Base-by-base conservation (phyloP, 331 rosid species). In the Malus hybrid region DNA sequence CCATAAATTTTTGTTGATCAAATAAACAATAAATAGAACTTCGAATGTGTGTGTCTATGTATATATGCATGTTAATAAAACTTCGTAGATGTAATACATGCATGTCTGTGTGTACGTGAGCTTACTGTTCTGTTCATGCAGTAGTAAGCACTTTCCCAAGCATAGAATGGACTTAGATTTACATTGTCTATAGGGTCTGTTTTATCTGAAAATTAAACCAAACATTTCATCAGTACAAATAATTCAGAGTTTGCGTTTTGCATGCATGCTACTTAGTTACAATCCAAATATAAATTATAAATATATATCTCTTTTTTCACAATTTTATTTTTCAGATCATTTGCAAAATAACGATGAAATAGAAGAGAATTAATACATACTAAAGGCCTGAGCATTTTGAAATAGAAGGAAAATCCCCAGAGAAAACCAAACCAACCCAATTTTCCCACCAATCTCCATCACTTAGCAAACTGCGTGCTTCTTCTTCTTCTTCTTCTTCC, bases 81-180 rank as follows among this genome's bases (percentile, higher is more conserved):
- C 48, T 42, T 42, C 4, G 13, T 42, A 42, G 44, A 36, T 39
- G 46, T 39, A 42, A 42, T 42, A 42, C 48, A 10, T 42, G 48
- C 48, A 42, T 42, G 48, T 42, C 14, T 42, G 4, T 42, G 48
- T 42, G 48, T 3, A 10, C 48, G 14, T 10, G 48, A 10, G 48
- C 70, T 70, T 83, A 80, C 87, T 60, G 71, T 69, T 28, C 24
- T 5, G 27, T 20, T 20, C 74, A 84, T 22, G 76, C 87, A 80
- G 56, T 18, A 83, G 73, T 55, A 80, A 39, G 85, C 86, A 65
- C 86, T 84, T 74, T 81, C 42, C 83, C 85, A 84, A 10, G 16
- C 24, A 32, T 55, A 64, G 60, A 34, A 24, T 14, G 76, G 78
- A 18, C 28, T 24, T 36, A 84, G 68, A 75, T 87, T 87, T 14